Evolutionary conservation across 2,329 filamentous ascomycete species (phyloP), one percentile per base, ranked within the genome.

Genomic region (Fusarium coffeatum): DNA sequence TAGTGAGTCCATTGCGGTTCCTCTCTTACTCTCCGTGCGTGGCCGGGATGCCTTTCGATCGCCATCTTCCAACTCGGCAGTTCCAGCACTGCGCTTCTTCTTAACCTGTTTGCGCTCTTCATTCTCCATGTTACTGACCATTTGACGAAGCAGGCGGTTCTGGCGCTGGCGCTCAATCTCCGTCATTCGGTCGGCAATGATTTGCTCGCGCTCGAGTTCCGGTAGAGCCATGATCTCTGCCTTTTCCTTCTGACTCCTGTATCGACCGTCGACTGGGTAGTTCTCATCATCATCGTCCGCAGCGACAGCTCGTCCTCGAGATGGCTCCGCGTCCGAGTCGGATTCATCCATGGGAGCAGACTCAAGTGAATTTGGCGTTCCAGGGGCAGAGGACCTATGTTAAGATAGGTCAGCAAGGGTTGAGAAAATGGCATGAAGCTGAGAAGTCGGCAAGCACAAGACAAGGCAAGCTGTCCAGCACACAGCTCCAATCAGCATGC

Each of bases 311-410:
- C 82, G 69, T 66, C 67, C 68, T 79, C 54, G 86, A 82, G 57
- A 85, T 81, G 60, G 85, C 83, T 84, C 82, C 43, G 77, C 80
- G 32, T 84, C 82, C 18, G 92, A 93, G 69, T 93, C 91, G 47
- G 92, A 96, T 79, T 96, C 93, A 64, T 95, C 93, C 93, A 97
- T 97, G 23, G 93, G 91, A 23, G 90, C 94, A 13, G 94, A 97
- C 75, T 91, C 88, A 55, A 92, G 87, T 8, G 93, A 97, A 77
- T 89, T 87, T 54, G 89, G 91, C 20, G 92, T 92, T n/a, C 83
- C 85, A 12, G 89, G 89, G 16, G 85, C 84, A 23, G 90, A 92
- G 22, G 91, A 94, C 59, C 92, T 95, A 76, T 11, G 34, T 54
- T 25, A n/a, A 22, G 13, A 27, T 40, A 37, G n/a, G 58, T 75